These are phyloP conservation scores for Scopulariopsis brevicaulis DNA, from an alignment of 2,329 filamentous ascomycete genomes.

Conservation along the genomic window DNA sequence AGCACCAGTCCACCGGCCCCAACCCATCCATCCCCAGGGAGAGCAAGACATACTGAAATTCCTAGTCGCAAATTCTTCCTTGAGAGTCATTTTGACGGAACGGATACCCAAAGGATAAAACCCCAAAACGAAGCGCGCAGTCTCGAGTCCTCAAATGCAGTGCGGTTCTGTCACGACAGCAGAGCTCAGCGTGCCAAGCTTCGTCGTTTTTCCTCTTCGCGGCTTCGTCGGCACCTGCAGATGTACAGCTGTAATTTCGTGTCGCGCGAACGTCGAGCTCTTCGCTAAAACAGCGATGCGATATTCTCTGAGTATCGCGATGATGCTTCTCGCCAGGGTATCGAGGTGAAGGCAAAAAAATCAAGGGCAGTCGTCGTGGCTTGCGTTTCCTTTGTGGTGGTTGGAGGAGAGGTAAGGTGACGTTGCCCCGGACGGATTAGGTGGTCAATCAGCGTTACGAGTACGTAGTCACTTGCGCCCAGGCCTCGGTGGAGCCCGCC, in stretches of 20 bases:
- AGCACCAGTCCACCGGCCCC: slow-evolving; percentile 13
- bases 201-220: background rate
- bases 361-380: background rate
- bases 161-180: background rate
- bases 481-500: background rate
- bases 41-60: slow-evolving; percentile 54
- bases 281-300: background rate
- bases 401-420: slow-evolving; percentile 1
- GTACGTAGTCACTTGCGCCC: slow-evolving; percentile 4
- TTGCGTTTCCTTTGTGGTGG: background rate
- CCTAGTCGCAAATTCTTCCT: slow-evolving; percentile 60
- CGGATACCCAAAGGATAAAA: background rate
- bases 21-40: background rate
- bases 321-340: background rate
- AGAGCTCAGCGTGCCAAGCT: no score
- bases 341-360: background rate
- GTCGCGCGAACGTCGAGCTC: background rate
- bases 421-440: slow-evolving; percentile 1
- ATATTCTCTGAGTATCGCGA: background rate
- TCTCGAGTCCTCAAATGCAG: background rate
- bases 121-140: background rate
- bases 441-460: background rate
- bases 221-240: background rate
- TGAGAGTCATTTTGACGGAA: slow-evolving; percentile 50
- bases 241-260: background rate